A percentile compares a stretch with the other conserved stretches of the same genome.
Evolutionary conservation across 2,329 filamentous ascomycete genomes (phyloP).

Genomic region (Aspergillus sp.): DNA sequence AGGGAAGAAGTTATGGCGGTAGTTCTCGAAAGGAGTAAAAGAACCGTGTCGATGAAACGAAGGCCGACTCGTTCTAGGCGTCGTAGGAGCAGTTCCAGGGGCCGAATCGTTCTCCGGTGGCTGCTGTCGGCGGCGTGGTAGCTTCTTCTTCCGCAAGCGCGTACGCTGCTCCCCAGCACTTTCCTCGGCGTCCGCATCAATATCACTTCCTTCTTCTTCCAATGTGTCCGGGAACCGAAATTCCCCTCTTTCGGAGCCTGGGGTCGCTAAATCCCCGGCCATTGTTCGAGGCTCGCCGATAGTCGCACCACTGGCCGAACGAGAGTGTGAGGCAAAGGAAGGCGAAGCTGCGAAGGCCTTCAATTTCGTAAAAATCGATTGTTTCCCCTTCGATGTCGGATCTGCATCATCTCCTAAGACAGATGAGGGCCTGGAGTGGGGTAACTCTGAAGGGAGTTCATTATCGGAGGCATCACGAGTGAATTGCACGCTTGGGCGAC

Average conservation of each 20-base stretch:
- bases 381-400: slow-evolving; percentile 49
- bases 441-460: slow-evolving; percentile 43
- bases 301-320: slow-evolving; percentile 44
- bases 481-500: slow-evolving; percentile 70
- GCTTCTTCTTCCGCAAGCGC: slow-evolving; percentile 53
- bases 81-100: slow-evolving; percentile 60
- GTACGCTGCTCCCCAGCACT: slow-evolving; percentile 68
- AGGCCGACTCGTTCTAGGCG: slow-evolving; percentile 44
- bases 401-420: slow-evolving; percentile 58
- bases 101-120: slow-evolving; percentile 48
- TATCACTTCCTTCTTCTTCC: slow-evolving; percentile 59
- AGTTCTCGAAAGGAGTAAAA: slow-evolving; percentile 40
- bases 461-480: slow-evolving; percentile 49
- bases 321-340: slow-evolving; percentile 42
- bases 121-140: slow-evolving; percentile 51
- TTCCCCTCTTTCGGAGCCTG: slow-evolving; percentile 44
- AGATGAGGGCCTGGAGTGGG: slow-evolving; percentile 58
- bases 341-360: slow-evolving; percentile 62
- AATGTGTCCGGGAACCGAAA: slow-evolving; percentile 50
- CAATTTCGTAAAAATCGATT: slow-evolving; percentile 69
- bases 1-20: slow-evolving; percentile 47
- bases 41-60: slow-evolving; percentile 41
- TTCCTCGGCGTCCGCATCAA: slow-evolving; percentile 74
- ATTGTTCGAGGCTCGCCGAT: slow-evolving; percentile 35
- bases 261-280: slow-evolving; percentile 36